A percentile compares a stretch with the other conserved stretches of the same genome.
Evolutionary conservation across 116 monocot genomes (phyloP).

Genomic region (Papilionanthe hybrid): DNA sequence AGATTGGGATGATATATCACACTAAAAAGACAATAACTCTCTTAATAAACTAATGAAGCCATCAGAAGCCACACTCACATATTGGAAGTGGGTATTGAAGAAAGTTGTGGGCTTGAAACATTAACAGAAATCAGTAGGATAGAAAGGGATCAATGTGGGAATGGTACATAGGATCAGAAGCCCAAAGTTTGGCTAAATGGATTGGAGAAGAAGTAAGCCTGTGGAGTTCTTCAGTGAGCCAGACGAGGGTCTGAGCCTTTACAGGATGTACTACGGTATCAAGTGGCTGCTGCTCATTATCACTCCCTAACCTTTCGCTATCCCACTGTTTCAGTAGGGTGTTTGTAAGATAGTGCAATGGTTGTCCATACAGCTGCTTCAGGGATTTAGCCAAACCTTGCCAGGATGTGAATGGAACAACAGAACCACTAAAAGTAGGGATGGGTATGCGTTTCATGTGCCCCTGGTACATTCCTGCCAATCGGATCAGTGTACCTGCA

Average conservation of each 20-base stretch:
- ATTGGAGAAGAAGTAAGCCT: slow-evolving; percentile 50
- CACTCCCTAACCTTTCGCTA: slow-evolving; percentile 36
- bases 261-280: slow-evolving; percentile 64
- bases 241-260: slow-evolving; percentile 81
- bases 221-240: slow-evolving; percentile 76
- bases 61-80: not conserved
- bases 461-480: slow-evolving; percentile 80
- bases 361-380: slow-evolving; percentile 77
- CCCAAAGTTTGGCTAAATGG: slow-evolving; percentile 67
- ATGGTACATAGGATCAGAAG: slow-evolving; percentile 64
- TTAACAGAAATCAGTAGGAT: slow-evolving; percentile 15
- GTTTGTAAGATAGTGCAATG: slow-evolving; percentile 83
- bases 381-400: slow-evolving; percentile 57
- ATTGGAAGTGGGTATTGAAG: not conserved
- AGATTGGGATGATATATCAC: too few species aligned
- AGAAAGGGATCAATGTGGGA: slow-evolving; percentile 56
- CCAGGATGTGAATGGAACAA: slow-evolving; percentile 75
- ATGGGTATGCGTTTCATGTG: slow-evolving; percentile 70
- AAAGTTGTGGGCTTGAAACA: not conserved
- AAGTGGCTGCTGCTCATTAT: slow-evolving; percentile 34
- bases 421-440: slow-evolving; percentile 39
- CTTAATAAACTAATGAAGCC: not conserved
- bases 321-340: slow-evolving; percentile 62
- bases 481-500: slow-evolving; percentile 59
- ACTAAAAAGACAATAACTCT: not conserved